Base-by-base conservation (phyloP, 202 grass and related monocot species). In the Carex arenaria region DNA sequence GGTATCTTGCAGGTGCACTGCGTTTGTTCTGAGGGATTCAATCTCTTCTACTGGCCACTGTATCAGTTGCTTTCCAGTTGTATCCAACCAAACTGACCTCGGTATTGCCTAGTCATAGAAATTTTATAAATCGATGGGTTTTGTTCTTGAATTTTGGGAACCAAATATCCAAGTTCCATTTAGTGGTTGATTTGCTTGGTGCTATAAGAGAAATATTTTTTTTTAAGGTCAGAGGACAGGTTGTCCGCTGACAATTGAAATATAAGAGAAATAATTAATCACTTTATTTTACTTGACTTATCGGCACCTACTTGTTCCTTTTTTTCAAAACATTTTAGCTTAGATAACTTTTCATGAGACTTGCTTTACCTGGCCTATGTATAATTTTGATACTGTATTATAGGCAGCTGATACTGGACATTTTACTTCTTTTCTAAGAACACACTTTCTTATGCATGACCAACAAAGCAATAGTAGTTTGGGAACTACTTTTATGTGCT, bases 41-140 rank as follows among this genome's bases (percentile, higher is more conserved):
- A 97, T 66, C 86, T 94, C 94, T 85, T 94, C 87, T 47, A 97
- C 84, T 30, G 94, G 94, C 91, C 90, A 91, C 69, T 97, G 94
- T 79, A 90, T 65, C 61, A 97, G 71, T 72, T 94, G 91, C 66
- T 86, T 90, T 61, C 88, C 85, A 83, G 66, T 81, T 30, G 69
- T 47, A 80, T 94, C 94, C 56, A 97, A 84, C 90, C 91, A 92
- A 63, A 97, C 86, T 52, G 65, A 92, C 81, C 94, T 97, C 11
- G 94, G 94, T 79, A 94, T 85, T 72, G 78, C 79, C 94, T 97
- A 49, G 22, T 63, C 36, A 36, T 61, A 18, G 65, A 22, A 19
- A 42, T 64, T 36, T 8, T 19, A 60, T 17, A 77, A n/a, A 87
- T 26, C 12, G 34, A 7, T 77, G 22, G 49, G 6, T 56, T 57